A percentile compares a stretch with the other conserved stretches of the same genome.
Conservation (phyloP, 2,329 filamentous ascomycete species). For the Beauveria bassiana region DNA sequence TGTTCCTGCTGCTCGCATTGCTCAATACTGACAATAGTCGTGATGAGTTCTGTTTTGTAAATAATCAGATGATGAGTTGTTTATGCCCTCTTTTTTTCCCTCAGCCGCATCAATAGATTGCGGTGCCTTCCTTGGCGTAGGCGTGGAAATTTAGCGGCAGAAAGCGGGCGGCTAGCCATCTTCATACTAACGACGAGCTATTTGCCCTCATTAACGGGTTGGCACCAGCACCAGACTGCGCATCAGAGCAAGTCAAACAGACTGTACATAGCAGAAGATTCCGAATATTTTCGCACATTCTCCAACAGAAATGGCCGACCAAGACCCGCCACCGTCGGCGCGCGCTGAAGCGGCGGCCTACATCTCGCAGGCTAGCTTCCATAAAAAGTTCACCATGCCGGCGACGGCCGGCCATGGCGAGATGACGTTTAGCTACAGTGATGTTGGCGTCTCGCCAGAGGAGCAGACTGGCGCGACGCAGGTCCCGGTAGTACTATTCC, state of each 20-base stretch:
- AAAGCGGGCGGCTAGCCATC: not conserved
- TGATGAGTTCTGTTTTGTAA: too few species aligned
- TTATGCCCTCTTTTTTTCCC: not conserved
- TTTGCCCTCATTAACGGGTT: not conserved
- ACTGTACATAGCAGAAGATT: not conserved
- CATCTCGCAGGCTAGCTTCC: conserved; percentile 20
- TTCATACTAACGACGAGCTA: too few species aligned
- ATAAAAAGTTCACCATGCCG: conserved; percentile 19
- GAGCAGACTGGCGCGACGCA: not conserved
- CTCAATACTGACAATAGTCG: too few species aligned
- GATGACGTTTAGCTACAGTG: conserved; percentile 21
- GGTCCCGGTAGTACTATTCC: conserved; percentile 21
- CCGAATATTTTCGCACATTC: not conserved
- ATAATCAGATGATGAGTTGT: too few species aligned
- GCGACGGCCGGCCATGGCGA: conserved; percentile 15
- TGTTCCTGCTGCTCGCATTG: too few species aligned
- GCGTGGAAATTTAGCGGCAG: conserved; percentile 4
- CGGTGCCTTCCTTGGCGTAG: not conserved
- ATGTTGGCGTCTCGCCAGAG: conserved; percentile 17
- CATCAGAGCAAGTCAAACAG: not conserved
- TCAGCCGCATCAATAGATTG: not conserved
- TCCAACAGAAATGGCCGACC: not conserved
- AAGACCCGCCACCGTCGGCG: not conserved
- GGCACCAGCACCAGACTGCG: not conserved
- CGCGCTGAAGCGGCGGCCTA: conserved; percentile 10